Base-by-base conservation (phyloP, 257 asterid species). In the Nicotiana attenuata region DNA sequence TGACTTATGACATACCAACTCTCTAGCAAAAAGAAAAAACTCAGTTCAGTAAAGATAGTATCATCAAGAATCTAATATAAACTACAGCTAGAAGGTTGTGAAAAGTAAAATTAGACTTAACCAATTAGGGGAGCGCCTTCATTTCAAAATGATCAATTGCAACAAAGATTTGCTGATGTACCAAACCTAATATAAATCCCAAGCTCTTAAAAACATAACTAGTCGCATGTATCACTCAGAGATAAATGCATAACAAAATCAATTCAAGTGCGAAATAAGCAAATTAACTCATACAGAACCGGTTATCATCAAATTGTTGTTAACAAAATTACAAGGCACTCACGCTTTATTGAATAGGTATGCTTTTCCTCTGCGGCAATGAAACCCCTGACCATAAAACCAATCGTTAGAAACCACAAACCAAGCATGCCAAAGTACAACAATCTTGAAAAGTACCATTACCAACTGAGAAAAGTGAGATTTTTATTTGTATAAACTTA, bases 301-400 rank as follows among this genome's bases (percentile, higher is more conserved):
- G 14, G 35, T 6, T 45, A 45, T n/a, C 10, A 50, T 22, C 59
- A 41, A 38, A 71, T 11, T 45, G 78, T 0, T 5, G 20, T 41
- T 2, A 7, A 33, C 28, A 76, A 65, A 86, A 45, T 69, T 26
- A 17, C 8, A 59, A 68, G 77, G 29, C 75, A 87, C 98, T 92
- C 86, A 94, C 98, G 77, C 94, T 19, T 85, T 90, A 82, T 84
- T 93, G 87, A 93, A 92, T 81, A 94, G 87, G 88, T 90, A 94
- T 0, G 98, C 98, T 87, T 93, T 93, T 84, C 98, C 97, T 83
- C 92, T 89, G 86, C 91, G 96, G 84, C 94, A 82, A 79, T 91
- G 97, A 81, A 94, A 94, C 66, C 88, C 85, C 98, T 94, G 93
- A 56, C 82, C 83, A 38, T 38, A 7, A 38, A 35, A 38, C 1